Conservation (phyloP, 2,329 filamentous ascomycete genomes). For the Fusarium sarcochroum region DNA sequence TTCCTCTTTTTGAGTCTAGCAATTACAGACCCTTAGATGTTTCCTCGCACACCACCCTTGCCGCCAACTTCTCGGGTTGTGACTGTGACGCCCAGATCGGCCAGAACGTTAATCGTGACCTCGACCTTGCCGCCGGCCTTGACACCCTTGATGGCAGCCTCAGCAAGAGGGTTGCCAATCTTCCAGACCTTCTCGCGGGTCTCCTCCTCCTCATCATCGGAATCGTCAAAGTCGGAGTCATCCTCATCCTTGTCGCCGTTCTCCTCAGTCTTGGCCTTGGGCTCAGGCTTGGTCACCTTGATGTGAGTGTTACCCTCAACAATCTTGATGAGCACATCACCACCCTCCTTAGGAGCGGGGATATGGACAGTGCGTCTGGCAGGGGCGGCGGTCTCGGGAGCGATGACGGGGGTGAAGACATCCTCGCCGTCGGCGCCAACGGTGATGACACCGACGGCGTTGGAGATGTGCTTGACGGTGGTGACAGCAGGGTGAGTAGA, state of each 20-base stretch:
- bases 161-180: constrained; percentile 83
- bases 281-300: constrained; percentile 90
- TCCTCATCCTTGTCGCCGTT: constrained; percentile 78
- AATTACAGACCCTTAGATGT: constrained; percentile 52
- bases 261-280: constrained; percentile 76
- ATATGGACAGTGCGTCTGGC: constrained; percentile 88
- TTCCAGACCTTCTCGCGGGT: constrained; percentile 93
- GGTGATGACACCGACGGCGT: constrained; percentile 89
- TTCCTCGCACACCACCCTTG: constrained; percentile 85
- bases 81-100: constrained; percentile 83
- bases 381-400: constrained; percentile 89
- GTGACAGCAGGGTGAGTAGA: constrained; percentile 96
- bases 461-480: constrained; percentile 89
- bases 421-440: constrained; percentile 71
- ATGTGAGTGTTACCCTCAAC: constrained; percentile 92
- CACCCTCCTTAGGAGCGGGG: constrained; percentile 81
- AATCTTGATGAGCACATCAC: constrained; percentile 89
- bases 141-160: constrained; percentile 85
- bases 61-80: constrained; percentile 88
- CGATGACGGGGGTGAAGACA: constrained; percentile 84
- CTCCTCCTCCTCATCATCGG: constrained; percentile 86
- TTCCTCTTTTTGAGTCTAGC: constrained; percentile 25
- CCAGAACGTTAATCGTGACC: constrained; percentile 89
- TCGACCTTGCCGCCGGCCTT: constrained; percentile 94
- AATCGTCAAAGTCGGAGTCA: constrained; percentile 69